Evolutionary conservation across 164 flowering plant genomes (phyloP), one percentile per base, ranked within the genome.

Genomic region (Nymphaea thermarum): DNA sequence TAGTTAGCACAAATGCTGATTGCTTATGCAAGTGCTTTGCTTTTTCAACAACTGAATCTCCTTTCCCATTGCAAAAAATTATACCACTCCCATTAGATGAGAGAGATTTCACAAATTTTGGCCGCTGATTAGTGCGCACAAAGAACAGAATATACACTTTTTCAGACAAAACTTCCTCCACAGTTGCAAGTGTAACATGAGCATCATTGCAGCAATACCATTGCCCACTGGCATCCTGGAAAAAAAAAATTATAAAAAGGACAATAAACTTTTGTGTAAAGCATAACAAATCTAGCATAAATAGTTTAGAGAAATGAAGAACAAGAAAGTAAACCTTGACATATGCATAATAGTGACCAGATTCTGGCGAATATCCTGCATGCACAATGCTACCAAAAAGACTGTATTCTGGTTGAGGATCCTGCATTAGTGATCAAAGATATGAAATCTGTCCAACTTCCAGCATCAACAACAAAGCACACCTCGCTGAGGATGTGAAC

Each of bases 191-290:
- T 45, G 89, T 71, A 71, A 95, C 96, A 78, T 66, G 76, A 18
- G 92, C 73, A 81, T 95, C 99, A 77, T 95, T 89, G 84, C 99
- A 95, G 84, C 99, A 86, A 72, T 83, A 95, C 99, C 99, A 95
- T 72, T 85, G 81, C 43, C 88, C 98, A 68, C 77, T 70, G 7
- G 93, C 83, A 81, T 95, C 96, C 99, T 94, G 82, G 42, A 17
- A 17, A 62, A 41, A 62, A 41, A 62, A 4, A 62, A 62, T 11
- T 17, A 62, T 62, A 62, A 8, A 62, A 62, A 17, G 18, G 18
- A 3, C 14, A 51, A 8, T 17, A 62, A 62, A 62, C n/a, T 2
- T 62, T 17, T 6, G 51, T 42, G 55, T 17, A 63, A 42, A 55
- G 43, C 11, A 12, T 14, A 63, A 44, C 43, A 18, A 14, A 62